Conservation (phyloP, 1,139 yeast genomes). For the Zhuliangozyma parablackwelliae region DNA sequence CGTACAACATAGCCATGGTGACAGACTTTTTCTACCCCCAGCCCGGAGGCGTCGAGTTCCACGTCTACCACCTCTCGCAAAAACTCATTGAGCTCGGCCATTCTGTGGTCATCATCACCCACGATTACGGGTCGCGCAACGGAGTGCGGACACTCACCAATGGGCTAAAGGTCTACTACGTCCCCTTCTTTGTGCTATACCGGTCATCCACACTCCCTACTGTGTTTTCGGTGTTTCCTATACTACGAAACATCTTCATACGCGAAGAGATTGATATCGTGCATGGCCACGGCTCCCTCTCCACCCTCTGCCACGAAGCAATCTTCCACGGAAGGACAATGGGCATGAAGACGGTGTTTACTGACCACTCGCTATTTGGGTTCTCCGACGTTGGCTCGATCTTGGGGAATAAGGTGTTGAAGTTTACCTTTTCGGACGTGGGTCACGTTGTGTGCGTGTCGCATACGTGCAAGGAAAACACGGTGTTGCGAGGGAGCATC, state of each 20-base stretch:
- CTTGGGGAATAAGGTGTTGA: conserved; percentile 78
- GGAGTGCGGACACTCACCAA: conserved; percentile 83
- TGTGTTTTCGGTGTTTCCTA: conserved; percentile 83
- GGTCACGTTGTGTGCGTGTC: conserved; percentile 95
- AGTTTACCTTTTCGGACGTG: conserved; percentile 79
- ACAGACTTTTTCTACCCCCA: conserved; percentile 98
- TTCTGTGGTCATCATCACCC: conserved; percentile 86
- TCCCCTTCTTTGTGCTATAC: conserved; percentile 75
- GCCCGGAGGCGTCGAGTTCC: conserved; percentile 96
- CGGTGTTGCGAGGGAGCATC: conserved; percentile 79
- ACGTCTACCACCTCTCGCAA: conserved; percentile 78
- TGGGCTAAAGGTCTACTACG: conserved; percentile 89
- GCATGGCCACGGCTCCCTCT: conserved; percentile 92
- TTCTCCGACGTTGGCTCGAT: conserved; percentile 84
- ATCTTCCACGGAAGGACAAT: conserved; percentile 86
- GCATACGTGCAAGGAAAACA: conserved; percentile 94
- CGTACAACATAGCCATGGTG: conserved; percentile 65
- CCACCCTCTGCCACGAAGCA: conserved; percentile 85
- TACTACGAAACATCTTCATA: conserved; percentile 76
- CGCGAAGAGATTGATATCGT: conserved; percentile 84
- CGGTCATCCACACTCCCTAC: conserved; percentile 87
- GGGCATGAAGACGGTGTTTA: conserved; percentile 88
- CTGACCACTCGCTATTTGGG: conserved; percentile 95
- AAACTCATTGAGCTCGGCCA: conserved; percentile 82
- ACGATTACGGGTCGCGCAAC: conserved; percentile 74